Evolutionary conservation across 1,139 yeast genomes (phyloP).

Genomic region (Debaryomyces psychrophilus): DNA sequence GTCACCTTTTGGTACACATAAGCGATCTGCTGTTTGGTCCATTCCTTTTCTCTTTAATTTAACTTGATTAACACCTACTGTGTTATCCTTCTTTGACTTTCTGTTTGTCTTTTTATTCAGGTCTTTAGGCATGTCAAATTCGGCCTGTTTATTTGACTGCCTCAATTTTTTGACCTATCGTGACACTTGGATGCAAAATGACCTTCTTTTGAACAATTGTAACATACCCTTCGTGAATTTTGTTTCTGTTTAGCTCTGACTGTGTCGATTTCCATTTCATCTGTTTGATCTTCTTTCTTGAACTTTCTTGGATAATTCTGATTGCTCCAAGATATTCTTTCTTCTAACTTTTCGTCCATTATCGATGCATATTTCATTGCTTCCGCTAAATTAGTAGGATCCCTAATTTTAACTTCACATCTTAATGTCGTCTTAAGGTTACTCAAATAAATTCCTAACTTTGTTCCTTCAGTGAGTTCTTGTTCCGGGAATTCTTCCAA

Average conservation of each 20-base stretch:
- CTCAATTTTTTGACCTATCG: not conserved
- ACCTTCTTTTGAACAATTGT: not conserved
- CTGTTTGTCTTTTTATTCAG: not conserved
- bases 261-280: not conserved
- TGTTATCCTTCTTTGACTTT: not conserved
- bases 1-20: too few species aligned
- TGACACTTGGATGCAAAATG: slow-evolving; percentile 1
- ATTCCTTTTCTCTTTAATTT: not conserved
- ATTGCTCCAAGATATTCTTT: not conserved
- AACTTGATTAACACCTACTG: not conserved
- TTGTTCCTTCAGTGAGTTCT: not conserved
- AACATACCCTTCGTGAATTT: not conserved
- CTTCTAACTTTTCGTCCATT: not conserved
- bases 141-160: not conserved
- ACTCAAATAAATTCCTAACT: not conserved
- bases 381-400: not conserved
- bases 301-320: not conserved
- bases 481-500: not conserved
- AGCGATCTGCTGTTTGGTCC: too few species aligned
- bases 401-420: not conserved
- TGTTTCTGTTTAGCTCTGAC: not conserved
- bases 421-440: not conserved
- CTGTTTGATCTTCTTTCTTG: not conserved
- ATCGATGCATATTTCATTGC: not conserved
- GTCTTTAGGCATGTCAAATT: not conserved